phyloP scores from a whole-genome alignment of 495 filamentous ascomycete species.

The Aspergillus cavernicola region DNA sequence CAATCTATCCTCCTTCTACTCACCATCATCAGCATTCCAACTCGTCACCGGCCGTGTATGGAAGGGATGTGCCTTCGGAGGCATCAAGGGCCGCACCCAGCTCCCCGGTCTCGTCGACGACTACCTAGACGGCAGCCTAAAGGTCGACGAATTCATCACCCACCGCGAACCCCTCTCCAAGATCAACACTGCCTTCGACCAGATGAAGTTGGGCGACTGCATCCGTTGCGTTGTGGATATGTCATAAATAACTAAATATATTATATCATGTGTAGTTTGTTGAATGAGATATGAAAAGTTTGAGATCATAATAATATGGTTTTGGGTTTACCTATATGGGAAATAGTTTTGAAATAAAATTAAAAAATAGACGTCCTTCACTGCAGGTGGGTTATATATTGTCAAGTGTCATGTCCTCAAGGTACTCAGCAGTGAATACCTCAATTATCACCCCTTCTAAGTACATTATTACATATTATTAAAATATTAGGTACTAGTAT shows the following conservation, averaged over 20 bases:
- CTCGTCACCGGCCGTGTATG: conserved; percentile 95
- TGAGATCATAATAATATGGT: too few species aligned
- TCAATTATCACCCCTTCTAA: too few species aligned
- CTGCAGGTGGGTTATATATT: neutral
- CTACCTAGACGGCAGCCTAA: conserved; percentile 83
- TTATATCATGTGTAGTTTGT: conserved; percentile 2
- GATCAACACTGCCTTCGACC: conserved; percentile 86
- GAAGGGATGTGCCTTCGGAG: conserved; percentile 97
- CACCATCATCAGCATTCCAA: conserved; percentile 73
- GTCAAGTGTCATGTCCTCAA: neutral
- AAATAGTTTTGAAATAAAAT: too few species aligned
- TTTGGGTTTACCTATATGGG: too few species aligned
- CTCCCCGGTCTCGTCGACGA: conserved; percentile 84
- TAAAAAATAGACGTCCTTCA: too few species aligned
- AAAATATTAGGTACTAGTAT: too few species aligned
- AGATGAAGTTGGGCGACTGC: conserved; percentile 95
- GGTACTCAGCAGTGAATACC: too few species aligned
- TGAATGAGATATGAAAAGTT: conserved; percentile 13
- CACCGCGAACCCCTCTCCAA: conserved; percentile 75
- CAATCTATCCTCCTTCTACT: conserved; percentile 1
- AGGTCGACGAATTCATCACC: conserved; percentile 99
- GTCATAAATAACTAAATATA: conserved; percentile 9
- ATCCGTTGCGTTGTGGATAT: conserved; percentile 74
- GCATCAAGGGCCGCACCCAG: conserved; percentile 95
- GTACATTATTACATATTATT: too few species aligned